A percentile compares a stretch with the other conserved stretches of the same genome.
These are phyloP conservation scores for Metarhizium album DNA, from an alignment of 2,329 filamentous ascomycete genomes.

Conservation along the genomic window DNA sequence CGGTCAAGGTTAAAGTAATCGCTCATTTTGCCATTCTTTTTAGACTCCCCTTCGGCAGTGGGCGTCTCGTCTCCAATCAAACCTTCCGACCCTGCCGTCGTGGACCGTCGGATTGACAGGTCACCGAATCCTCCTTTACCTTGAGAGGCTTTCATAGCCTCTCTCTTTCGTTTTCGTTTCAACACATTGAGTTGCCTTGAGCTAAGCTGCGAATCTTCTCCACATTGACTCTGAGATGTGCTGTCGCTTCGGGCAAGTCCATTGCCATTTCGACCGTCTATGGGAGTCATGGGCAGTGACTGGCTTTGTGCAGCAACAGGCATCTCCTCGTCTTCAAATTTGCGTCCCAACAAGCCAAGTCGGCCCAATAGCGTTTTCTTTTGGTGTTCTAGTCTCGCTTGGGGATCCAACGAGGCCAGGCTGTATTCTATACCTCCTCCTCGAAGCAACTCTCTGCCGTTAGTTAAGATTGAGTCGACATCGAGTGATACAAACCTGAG, in stretches of 20 bases:
- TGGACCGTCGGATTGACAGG: slow-evolving; percentile 57
- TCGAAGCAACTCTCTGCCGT: slow-evolving; percentile 74
- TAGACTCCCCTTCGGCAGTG: slow-evolving; percentile 37
- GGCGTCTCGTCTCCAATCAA: slow-evolving; percentile 51
- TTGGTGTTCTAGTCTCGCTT: slow-evolving; percentile 70
- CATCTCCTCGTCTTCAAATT: slow-evolving; percentile 74
- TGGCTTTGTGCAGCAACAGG: slow-evolving; percentile 38
- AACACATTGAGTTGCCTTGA: slow-evolving; percentile 89
- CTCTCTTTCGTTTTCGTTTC: slow-evolving; percentile 86
- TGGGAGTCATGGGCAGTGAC: slow-evolving; percentile 32
- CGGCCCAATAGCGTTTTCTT: slow-evolving; percentile 79
- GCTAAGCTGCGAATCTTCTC: slow-evolving; percentile 66
- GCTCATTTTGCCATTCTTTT: slow-evolving; percentile 52
- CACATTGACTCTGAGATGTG: slow-evolving; percentile 26
- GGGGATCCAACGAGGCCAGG: slow-evolving; percentile 70
- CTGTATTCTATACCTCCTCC: slow-evolving; percentile 81
- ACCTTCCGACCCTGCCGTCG: slow-evolving; percentile 50
- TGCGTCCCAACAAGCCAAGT: slow-evolving; percentile 74
- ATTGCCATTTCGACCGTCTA: slow-evolving; percentile 29
- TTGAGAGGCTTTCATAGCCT: slow-evolving; percentile 73
- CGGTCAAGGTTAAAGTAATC: slow-evolving; percentile 92
- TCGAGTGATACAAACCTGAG: slow-evolving; percentile 68
- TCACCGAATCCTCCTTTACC: slow-evolving; percentile 88
- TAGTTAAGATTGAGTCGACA: slow-evolving; percentile 66
- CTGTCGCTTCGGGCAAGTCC: slow-evolving; percentile 25